These are phyloP conservation scores for Nyssa sinensis DNA, from an alignment of 148 eudicot species.

Conservation along the genomic window DNA sequence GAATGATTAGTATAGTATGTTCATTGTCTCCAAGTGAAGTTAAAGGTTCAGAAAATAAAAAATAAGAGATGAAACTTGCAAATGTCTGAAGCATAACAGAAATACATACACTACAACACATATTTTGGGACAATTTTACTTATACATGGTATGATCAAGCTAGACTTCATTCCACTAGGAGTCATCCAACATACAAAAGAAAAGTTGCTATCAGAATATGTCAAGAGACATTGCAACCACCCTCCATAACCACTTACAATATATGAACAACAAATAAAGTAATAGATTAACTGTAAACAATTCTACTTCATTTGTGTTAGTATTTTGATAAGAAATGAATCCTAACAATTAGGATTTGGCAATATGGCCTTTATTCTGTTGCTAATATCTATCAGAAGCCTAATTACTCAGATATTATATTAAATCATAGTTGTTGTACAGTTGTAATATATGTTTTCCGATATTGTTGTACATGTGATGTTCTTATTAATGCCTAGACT, in stretches of 20 bases:
- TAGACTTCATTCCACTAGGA: not conserved
- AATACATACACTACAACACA: not conserved
- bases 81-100: not conserved
- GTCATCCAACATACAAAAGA: not conserved
- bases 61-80: not conserved
- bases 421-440: no score
- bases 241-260: not conserved
- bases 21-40: not conserved
- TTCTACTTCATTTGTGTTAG: not conserved
- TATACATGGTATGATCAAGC: not conserved
- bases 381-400: not conserved
- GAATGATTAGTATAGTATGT: not conserved
- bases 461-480: not conserved
- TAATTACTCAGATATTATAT: not conserved
- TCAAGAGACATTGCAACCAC: no score
- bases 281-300: not conserved
- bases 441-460: not conserved
- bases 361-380: not conserved
- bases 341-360: no score
- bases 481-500: not conserved
- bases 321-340: no score
- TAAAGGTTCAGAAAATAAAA: not conserved
- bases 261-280: not conserved
- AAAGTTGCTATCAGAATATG: not conserved
- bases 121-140: not conserved